Evolutionary conservation across 2,329 filamentous ascomycete species (phyloP).

Genomic region (Cordyceps cicadae): DNA sequence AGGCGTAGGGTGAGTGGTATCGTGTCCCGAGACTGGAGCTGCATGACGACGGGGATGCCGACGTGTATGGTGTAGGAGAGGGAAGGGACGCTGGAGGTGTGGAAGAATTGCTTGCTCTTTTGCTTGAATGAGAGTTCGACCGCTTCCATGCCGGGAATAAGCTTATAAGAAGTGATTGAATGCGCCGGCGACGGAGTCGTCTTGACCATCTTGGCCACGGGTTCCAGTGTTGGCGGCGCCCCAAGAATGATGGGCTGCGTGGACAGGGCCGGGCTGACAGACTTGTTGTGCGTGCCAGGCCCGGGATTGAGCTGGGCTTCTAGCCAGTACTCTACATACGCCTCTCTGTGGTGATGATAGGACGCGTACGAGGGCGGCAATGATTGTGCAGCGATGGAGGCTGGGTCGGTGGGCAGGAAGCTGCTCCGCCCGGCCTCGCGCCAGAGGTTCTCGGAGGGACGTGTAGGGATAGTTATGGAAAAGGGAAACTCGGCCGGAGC

Average conservation of each 20-base stretch:
- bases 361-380: background rate
- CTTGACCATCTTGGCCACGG: background rate
- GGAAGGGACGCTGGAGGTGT: background rate
- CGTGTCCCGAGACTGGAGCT: background rate
- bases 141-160: background rate
- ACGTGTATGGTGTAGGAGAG: background rate
- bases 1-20: background rate
- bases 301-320: background rate
- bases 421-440: background rate
- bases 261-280: background rate
- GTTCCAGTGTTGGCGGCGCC: background rate
- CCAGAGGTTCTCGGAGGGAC: background rate
- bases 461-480: background rate
- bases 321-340: slow-evolving; percentile 5
- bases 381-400: background rate
- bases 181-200: background rate
- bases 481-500: background rate
- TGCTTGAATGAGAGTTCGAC: background rate
- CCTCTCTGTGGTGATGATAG: background rate
- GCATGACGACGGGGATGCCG: background rate
- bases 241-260: background rate
- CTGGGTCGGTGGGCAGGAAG: background rate
- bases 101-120: slow-evolving; percentile 9
- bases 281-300: background rate
- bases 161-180: background rate